phyloP scores from a whole-genome alignment of 1,284 basidiomycete genomes.

The Peniophora sp. region DNA sequence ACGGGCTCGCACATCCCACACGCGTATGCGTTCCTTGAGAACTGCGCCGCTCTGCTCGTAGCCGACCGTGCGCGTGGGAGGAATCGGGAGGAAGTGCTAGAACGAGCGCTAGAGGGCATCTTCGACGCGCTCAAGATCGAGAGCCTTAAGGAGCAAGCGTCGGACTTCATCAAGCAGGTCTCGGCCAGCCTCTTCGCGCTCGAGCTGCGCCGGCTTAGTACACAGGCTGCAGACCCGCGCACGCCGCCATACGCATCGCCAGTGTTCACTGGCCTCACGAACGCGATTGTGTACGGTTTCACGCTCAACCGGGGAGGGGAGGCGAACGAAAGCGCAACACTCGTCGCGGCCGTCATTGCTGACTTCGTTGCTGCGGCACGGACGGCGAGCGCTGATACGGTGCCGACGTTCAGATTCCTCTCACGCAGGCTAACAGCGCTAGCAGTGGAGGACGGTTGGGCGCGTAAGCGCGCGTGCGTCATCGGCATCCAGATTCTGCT shows the following conservation, averaged over 20 bases:
- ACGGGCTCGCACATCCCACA: constrained; percentile 41
- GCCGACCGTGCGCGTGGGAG: constrained; percentile 67
- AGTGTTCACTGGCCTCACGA: constrained; percentile 66
- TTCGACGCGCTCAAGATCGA: constrained; percentile 72
- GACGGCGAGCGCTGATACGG: constrained; percentile 44
- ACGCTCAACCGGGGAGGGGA: constrained; percentile 58
- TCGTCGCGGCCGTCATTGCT: constrained; percentile 57
- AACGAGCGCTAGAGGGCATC: constrained; percentile 65
- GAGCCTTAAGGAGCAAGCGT: constrained; percentile 66
- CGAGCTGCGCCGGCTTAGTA: constrained; percentile 52
- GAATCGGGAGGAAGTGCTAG: constrained; percentile 73
- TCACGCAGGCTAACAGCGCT: constrained; percentile 75
- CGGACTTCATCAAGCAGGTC: constrained; percentile 59
- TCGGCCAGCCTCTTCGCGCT: constrained; percentile 61
- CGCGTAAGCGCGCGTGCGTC: constrained; percentile 82
- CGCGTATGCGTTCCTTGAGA: constrained; percentile 77
- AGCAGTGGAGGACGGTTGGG: constrained; percentile 87
- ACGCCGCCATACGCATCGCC: constrained; percentile 53
- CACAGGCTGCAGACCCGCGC: constrained; percentile 36
- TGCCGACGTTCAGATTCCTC: constrained; percentile 49
- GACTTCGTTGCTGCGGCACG: constrained; percentile 58
- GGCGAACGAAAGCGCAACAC: constrained; percentile 47
- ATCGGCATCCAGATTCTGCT: constrained; percentile 77
- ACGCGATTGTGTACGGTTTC: constrained; percentile 67
- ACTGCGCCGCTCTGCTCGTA: constrained; percentile 65